Conservation (phyloP, 129 eudicot species). For the Ambrosia trifida region DNA sequence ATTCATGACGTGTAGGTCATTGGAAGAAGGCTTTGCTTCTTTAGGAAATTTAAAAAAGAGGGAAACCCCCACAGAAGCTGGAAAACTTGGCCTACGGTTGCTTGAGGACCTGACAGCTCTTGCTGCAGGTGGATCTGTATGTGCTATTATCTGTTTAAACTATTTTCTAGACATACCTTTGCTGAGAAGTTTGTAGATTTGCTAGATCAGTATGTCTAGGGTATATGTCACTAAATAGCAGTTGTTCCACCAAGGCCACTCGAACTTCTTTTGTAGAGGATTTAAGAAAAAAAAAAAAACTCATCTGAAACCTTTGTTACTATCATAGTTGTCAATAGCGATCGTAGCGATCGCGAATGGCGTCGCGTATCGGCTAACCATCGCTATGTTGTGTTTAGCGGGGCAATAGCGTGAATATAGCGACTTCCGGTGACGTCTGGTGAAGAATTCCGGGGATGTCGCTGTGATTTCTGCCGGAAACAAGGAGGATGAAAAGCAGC, state of each 20-base stretch:
- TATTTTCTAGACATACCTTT: conserved; percentile 11
- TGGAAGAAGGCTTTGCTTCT: conserved; percentile 55
- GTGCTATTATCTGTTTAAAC: conserved; percentile 55
- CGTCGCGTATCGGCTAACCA: too few relatives aligned
- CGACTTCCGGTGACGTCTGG: too few relatives aligned
- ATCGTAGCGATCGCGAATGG: too few relatives aligned
- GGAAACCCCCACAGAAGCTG: conserved; percentile 70
- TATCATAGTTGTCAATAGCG: too few relatives aligned
- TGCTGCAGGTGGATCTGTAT: conserved; percentile 99
- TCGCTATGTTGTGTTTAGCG: too few relatives aligned
- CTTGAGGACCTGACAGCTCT: conserved; percentile 99
- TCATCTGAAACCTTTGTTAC: not conserved
- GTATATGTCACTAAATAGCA: not conserved
- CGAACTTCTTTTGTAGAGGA: not conserved
- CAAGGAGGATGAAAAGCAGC: too few relatives aligned
- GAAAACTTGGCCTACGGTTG: conserved; percentile 83
- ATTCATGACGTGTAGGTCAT: conserved; percentile 46
- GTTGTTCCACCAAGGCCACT: not conserved
- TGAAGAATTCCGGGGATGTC: too few relatives aligned
- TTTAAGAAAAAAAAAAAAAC: not conserved
- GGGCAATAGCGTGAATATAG: too few relatives aligned
- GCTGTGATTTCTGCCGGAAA: too few relatives aligned
- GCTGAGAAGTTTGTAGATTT: conserved; percentile 9
- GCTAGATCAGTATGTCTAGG: not conserved
- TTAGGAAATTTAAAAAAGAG: conserved; percentile 61